Evolutionary conservation across 2,329 filamentous ascomycete species (phyloP).

Genomic region (Aspergillus novoparasiticus): DNA sequence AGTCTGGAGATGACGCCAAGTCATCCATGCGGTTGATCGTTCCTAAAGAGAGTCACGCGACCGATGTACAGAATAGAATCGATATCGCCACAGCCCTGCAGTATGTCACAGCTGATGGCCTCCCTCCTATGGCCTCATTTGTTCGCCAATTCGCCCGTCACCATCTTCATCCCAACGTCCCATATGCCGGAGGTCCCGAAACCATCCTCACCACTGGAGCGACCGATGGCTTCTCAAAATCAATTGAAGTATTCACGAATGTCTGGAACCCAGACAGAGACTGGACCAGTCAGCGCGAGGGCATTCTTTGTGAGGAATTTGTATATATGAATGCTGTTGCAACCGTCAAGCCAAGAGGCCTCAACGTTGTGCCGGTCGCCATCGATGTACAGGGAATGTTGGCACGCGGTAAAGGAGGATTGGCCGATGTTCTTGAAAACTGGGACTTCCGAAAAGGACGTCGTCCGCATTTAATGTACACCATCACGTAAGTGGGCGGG

Average conservation of each 20-base stretch:
- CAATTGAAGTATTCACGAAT: conserved; percentile 73
- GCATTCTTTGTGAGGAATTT: conserved; percentile 77
- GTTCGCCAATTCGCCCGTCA: conserved; percentile 76
- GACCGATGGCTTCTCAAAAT: conserved; percentile 83
- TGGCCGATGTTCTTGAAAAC: conserved; percentile 76
- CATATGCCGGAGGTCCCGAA: conserved; percentile 75
- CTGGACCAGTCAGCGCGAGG: conserved; percentile 70
- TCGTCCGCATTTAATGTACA: conserved; percentile 83
- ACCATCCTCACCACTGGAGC: conserved; percentile 78
- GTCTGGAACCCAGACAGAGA: conserved; percentile 72
- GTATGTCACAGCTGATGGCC: conserved; percentile 81
- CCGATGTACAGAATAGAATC: conserved; percentile 68
- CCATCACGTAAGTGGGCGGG: conserved; percentile 71
- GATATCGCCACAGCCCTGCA: conserved; percentile 82
- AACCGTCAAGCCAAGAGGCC: conserved; percentile 65
- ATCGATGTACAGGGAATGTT: conserved; percentile 81
- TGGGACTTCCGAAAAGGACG: conserved; percentile 78
- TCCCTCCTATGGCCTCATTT: conserved; percentile 76
- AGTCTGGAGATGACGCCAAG: conserved; percentile 34
- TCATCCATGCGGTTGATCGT: conserved; percentile 64
- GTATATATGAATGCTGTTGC: conserved; percentile 77
- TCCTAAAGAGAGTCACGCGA: conserved; percentile 65
- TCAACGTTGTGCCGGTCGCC: conserved; percentile 73
- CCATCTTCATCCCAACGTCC: conserved; percentile 77
- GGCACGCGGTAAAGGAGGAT: conserved; percentile 70